phyloP scores from a whole-genome alignment of 1,284 basidiomycete genomes.

The Paramarasmius palmivorus region DNA sequence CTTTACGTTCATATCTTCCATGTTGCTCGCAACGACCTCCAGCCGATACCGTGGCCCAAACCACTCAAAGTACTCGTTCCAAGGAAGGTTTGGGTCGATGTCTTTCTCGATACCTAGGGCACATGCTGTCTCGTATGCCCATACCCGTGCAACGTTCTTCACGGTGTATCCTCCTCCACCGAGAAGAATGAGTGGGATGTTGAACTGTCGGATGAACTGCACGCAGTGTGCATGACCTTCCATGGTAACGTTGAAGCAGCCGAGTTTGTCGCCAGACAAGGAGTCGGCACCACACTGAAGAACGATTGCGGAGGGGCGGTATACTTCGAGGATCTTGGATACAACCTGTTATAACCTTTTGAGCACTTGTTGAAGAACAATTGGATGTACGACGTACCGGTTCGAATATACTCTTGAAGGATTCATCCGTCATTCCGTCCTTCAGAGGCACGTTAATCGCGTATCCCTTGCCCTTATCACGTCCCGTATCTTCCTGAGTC shows the following conservation, averaged over 20 bases:
- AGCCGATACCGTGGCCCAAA: conserved; percentile 95
- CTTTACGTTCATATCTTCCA: conserved; percentile 90
- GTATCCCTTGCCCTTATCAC: conserved; percentile 88
- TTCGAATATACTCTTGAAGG: conserved; percentile 84
- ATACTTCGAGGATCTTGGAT: conserved; percentile 88
- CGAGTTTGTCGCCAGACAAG: conserved; percentile 92
- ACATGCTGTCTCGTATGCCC: conserved; percentile 97
- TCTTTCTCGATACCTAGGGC: conserved; percentile 81
- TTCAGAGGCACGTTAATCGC: conserved; percentile 92
- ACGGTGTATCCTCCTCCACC: conserved; percentile 98
- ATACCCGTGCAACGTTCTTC: conserved; percentile 93
- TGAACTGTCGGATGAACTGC: conserved; percentile 81
- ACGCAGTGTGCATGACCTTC: conserved; percentile 93
- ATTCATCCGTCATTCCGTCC: conserved; percentile 91
- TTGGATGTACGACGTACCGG: conserved; percentile 57
- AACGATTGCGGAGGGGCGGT: conserved; percentile 85
- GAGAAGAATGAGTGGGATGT: conserved; percentile 88
- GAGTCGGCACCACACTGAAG: conserved; percentile 98
- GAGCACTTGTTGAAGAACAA: not conserved
- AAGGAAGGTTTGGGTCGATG: conserved; percentile 85
- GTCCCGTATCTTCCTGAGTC: conserved; percentile 83
- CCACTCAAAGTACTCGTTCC: conserved; percentile 98
- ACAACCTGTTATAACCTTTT: conserved; percentile 59
- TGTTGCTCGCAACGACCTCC: conserved; percentile 89
- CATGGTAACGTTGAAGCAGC: conserved; percentile 96